A percentile compares a stretch with the other conserved stretches of the same genome.
These are phyloP conservation scores for Ceratobasidium theobromae DNA, from an alignment of 1,284 basidiomycete genomes.

Conservation along the genomic window DNA sequence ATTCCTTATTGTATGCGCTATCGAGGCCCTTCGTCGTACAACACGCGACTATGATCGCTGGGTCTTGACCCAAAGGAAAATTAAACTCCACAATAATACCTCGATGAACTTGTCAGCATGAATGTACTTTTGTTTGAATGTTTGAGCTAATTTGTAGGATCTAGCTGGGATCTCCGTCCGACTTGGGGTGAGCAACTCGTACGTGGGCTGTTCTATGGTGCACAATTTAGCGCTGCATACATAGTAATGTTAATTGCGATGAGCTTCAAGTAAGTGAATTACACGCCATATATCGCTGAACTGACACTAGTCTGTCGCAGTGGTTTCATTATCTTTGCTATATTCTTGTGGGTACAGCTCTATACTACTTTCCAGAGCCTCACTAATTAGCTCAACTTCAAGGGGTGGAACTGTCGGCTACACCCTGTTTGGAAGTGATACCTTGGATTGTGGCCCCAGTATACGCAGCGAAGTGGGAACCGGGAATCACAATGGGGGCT, in stretches of 20 bases:
- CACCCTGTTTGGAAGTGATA: conserved; percentile 9
- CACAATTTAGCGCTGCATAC: conserved; percentile 24
- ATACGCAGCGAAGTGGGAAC: neutral
- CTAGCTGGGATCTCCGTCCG: neutral
- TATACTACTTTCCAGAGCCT: neutral
- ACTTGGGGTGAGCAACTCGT: conserved; percentile 3
- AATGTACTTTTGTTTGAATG: neutral
- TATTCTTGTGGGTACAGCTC: conserved; percentile 6
- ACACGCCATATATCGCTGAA: neutral
- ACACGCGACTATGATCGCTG: conserved; percentile 19
- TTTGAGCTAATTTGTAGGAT: neutral
- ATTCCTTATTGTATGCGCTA: neutral
- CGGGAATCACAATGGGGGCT: neutral
- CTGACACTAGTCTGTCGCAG: neutral
- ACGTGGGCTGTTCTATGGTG: conserved; percentile 17
- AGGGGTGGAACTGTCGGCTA: conserved; percentile 19
- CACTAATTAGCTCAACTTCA: neutral
- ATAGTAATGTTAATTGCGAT: conserved; percentile 27
- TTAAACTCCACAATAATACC: neutral
- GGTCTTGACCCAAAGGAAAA: neutral
- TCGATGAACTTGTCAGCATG: neutral
- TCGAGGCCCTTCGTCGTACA: conserved; percentile 3
- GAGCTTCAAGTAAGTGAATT: conserved; percentile 19
- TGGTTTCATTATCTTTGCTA: conserved; percentile 16
- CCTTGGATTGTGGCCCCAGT: neutral